These are phyloP conservation scores for Neurospora sp. DNA, from an alignment of 495 filamentous ascomycete species.

Conservation along the genomic window DNA sequence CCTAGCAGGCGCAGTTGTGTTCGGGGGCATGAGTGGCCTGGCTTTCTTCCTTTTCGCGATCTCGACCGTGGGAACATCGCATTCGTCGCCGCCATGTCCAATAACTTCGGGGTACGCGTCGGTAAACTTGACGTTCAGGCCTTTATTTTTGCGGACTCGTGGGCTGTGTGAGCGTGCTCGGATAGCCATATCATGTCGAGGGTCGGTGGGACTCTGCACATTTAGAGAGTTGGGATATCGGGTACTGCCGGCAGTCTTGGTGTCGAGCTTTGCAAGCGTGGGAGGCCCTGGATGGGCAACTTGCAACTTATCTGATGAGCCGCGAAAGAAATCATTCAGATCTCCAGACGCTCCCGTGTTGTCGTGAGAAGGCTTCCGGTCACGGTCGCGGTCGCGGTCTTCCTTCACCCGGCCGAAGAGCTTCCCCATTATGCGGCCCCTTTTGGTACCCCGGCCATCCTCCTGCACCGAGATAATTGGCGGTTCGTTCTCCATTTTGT, in stretches of 20 bases:
- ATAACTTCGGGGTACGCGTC: conserved; percentile 63
- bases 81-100: conserved; percentile 80
- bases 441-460: conserved; percentile 25
- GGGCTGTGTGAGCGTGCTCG: conserved; percentile 25
- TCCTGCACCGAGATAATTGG: conserved; percentile 23
- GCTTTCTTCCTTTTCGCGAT: conserved; percentile 46
- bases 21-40: conserved; percentile 24
- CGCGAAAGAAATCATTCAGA: conserved; percentile 36
- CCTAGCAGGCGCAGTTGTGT: conserved; percentile 15
- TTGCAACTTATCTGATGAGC: conserved; percentile 30
- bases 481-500: conserved; percentile 37
- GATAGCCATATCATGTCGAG: conserved; percentile 20
- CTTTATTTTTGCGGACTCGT: conserved; percentile 35
- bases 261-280: conserved; percentile 36
- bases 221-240: conserved; percentile 35
- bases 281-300: conserved; percentile 31
- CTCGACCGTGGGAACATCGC: conserved; percentile 56
- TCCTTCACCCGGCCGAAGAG: conserved; percentile 25
- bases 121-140: conserved; percentile 61
- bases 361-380: conserved; percentile 31
- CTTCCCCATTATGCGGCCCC: conserved; percentile 41
- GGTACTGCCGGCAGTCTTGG: conserved; percentile 23
- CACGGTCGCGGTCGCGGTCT: conserved; percentile 21
- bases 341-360: conserved; percentile 26
- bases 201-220: conserved; percentile 18